These are phyloP conservation scores for Ogataea minuta DNA, from an alignment of 805 yeast genomes.

Conservation along the genomic window DNA sequence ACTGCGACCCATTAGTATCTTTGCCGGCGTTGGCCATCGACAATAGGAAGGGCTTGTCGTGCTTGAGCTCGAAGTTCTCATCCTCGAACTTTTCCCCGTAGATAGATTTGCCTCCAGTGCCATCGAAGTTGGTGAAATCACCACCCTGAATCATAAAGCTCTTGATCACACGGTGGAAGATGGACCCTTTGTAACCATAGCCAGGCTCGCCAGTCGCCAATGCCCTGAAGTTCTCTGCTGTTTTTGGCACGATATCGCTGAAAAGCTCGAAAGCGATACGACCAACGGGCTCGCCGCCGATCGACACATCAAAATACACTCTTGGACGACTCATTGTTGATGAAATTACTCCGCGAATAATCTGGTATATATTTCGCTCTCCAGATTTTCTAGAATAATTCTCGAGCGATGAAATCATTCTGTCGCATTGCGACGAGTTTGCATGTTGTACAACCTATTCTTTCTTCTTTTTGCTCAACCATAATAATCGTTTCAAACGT, in stretches of 20 bases:
- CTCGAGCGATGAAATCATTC: not conserved
- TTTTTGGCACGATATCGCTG: slow-evolving; percentile 65
- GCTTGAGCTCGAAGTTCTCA: slow-evolving; percentile 75
- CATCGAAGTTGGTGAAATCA: slow-evolving; percentile 72
- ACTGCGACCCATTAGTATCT: slow-evolving; percentile 93
- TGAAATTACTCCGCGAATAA: not conserved
- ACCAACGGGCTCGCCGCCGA: slow-evolving; percentile 69
- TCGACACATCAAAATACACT: slow-evolving; percentile 75
- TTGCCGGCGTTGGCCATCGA: slow-evolving; percentile 99
- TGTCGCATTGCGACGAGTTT: slow-evolving; percentile 2
- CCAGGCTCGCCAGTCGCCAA: slow-evolving; percentile 90
- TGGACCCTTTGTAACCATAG: slow-evolving; percentile 72
- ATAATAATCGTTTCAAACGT: slow-evolving; percentile 18
- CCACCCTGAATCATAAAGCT: slow-evolving; percentile 95
- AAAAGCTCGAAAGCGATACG: slow-evolving; percentile 74
- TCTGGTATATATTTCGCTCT: not conserved
- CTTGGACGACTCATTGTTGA: slow-evolving; percentile 39
- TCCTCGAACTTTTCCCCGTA: slow-evolving; percentile 88
- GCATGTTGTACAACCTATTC: not conserved
- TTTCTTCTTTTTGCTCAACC: slow-evolving; percentile 15
- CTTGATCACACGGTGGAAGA: slow-evolving; percentile 90
- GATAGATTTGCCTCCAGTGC: slow-evolving; percentile 81
- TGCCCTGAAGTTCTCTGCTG: slow-evolving; percentile 87
- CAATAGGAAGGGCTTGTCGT: slow-evolving; percentile 80
- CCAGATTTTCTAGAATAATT: slow-evolving; percentile 8